Conservation (phyloP, 805 yeast genomes). For the Clavispora fructus region DNA sequence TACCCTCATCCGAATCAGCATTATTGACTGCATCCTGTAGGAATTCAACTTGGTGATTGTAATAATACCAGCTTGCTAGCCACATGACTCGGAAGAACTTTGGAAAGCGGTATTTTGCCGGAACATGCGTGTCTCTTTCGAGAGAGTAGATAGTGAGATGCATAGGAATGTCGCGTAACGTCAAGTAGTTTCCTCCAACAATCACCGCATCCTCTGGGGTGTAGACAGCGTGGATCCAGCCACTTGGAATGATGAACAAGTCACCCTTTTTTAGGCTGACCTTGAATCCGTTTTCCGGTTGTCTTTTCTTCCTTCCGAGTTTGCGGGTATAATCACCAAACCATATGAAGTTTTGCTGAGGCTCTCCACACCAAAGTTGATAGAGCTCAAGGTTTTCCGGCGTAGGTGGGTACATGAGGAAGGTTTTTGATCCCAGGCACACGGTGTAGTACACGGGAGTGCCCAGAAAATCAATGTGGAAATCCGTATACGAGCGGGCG, state of each 20-base stretch:
- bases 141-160: slow-evolving; percentile 59
- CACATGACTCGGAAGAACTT: slow-evolving; percentile 66
- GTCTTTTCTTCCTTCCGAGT: slow-evolving; percentile 22
- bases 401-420: slow-evolving; percentile 78
- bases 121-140: slow-evolving; percentile 67
- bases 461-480: slow-evolving; percentile 90
- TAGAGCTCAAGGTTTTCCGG: slow-evolving; percentile 54
- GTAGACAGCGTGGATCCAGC: slow-evolving; percentile 89
- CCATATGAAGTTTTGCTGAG: slow-evolving; percentile 59
- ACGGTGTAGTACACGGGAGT: slow-evolving; percentile 87
- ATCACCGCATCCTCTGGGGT: slow-evolving; percentile 79
- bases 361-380: slow-evolving; percentile 65
- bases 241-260: slow-evolving; percentile 77
- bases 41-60: slow-evolving; percentile 21
- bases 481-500: slow-evolving; percentile 74
- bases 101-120: slow-evolving; percentile 73
- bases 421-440: slow-evolving; percentile 67
- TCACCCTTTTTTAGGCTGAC: slow-evolving; percentile 60
- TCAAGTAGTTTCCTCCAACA: slow-evolving; percentile 83
- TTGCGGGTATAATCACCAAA: slow-evolving; percentile 47
- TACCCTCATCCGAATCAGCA: not conserved
- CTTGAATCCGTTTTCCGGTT: slow-evolving; percentile 42
- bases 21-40: slow-evolving; percentile 4
- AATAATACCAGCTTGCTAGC: slow-evolving; percentile 50
- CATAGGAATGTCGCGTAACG: slow-evolving; percentile 54